Evolutionary conservation across 441 rosid genomes (phyloP), one percentile per base, ranked within the genome.

Genomic region (Gossypium davidsonii): DNA sequence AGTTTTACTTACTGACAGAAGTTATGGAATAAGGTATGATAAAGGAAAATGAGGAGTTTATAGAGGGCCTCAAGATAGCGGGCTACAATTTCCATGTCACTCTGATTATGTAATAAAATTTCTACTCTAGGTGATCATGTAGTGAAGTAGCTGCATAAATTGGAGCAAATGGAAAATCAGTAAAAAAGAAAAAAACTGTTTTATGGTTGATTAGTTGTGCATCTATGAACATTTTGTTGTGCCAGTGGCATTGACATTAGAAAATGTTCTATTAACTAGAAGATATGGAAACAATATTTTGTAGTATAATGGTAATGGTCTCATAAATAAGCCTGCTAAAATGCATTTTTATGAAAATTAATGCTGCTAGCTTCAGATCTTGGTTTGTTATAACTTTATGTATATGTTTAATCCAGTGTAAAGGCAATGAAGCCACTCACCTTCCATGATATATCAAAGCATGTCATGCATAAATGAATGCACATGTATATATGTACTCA

Each of bases 371-470:
- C 34, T 11, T 65, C 52, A 20, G 31, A 65, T 65, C 17, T 44
- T 6, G 5, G n/a, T 63, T 63, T 48, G 51, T 39, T 63, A 20
- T 42, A 42, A 42, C 25, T 39, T 18, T 61, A 2, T 37, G 15
- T 11, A 39, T 39, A 66, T 66, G 14, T 48, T 48, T 66, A 66
- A 6, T 66, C 56, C 21, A 66, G 6, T 42, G 10, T 69, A 17
- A 31, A 69, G 61, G 72, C 28, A 64, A 71, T 59, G 56, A n/a
- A 71, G 67, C 48, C 31, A 20, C 44, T n/a, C 57, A 25, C 42
- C 7, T 34, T 49, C 46, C 63, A 20, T 12, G 62, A 7, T 26
- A 62, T 10, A 51, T 49, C 62, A 28, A 53, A 73, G 71, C 63
- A 53, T 42, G 55, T 53, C 53, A 55, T 37, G 26, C 10, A 34